Conservation (phyloP, 1,139 yeast species). For the Geotrichum restrictum region DNA sequence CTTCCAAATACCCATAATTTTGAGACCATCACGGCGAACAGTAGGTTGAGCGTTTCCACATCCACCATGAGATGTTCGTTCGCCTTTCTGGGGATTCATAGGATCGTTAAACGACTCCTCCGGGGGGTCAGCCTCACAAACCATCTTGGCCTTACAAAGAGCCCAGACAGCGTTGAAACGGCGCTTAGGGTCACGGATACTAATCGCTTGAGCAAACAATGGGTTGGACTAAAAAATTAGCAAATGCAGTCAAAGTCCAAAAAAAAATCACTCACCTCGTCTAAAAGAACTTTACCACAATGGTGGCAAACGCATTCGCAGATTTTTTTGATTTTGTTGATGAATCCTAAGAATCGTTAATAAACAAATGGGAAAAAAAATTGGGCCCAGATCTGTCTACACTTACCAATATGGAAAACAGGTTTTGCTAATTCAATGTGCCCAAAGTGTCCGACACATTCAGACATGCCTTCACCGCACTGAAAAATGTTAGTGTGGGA, state of each 20-base stretch:
- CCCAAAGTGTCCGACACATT: conserved; percentile 99
- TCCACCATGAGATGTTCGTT: conserved; percentile 75
- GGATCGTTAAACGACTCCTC: conserved; percentile 45
- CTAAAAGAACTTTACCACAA: conserved; percentile 89
- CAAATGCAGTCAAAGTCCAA: not conserved
- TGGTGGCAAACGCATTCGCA: conserved; percentile 98
- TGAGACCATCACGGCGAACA: conserved; percentile 90
- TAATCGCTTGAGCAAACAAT: conserved; percentile 82
- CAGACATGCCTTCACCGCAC: conserved; percentile 98
- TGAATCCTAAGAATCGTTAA: conserved; percentile 44
- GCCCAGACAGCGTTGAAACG: conserved; percentile 97
- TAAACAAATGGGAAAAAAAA: conserved; percentile 42
- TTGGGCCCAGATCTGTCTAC: conserved; percentile 48
- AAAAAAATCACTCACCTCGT: conserved; percentile 50
- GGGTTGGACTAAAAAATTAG: conserved; percentile 46
- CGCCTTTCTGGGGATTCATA: conserved; percentile 40
- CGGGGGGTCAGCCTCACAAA: conserved; percentile 87
- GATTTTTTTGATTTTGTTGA: conserved; percentile 88
- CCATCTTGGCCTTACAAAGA: conserved; percentile 83
- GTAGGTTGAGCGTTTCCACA: conserved; percentile 98
- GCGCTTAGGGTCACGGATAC: conserved; percentile 88
- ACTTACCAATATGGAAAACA: conserved; percentile 84
- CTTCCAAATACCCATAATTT: conserved; percentile 97
- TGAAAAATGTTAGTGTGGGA: conserved; percentile 19
- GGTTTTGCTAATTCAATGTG: conserved; percentile 98